Base-by-base conservation (phyloP, 225 moss, liverwort and hornwort genomes). In the Sphagnum contortum region DNA sequence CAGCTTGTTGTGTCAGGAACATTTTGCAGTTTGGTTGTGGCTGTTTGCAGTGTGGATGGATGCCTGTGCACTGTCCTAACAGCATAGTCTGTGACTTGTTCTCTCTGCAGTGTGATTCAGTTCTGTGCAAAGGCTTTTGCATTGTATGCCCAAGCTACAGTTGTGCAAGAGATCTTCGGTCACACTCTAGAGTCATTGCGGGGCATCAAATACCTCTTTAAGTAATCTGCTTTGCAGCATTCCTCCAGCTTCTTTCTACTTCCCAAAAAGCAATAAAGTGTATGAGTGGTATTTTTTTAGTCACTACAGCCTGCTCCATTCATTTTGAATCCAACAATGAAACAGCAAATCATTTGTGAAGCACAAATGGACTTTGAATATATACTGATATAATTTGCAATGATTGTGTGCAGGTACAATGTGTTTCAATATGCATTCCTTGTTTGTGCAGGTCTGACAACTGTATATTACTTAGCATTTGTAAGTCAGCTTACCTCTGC, bases 151-250 rank as follows among this genome's bases (percentile, higher is more conserved):
- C 89, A 87, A 82, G 89, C 87, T 48, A 90, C 89, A 55, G 77
- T 81, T 48, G 89, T 90, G 61, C 89, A 90, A 79, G 87, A 90
- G 50, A 87, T 90, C 56, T 87, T 90, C 71, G 89, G 89, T 53
- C 79, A 78, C 58, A 80, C 83, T 14, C 77, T 90, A 59, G 87
- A 90, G 68, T 65, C 70, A 53, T 77, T 90, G 44, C 73, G 87
- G 49, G 89, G 89, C 59, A 87, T 90, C 57, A 90, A 87, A 64
- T 87, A 90, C 59, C 87, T 90, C 59, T 90, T 87, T 70, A 79
- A 80, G 89, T 87, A 55, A 59, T 52, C 54, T 45, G 62, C n/a
- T 7, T 9, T 3, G 54, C 9, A 10, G 47, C 56, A 44, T n/a
- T 47, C 11, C 9, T 3, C 5, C 14, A 47, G 7, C 13, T 50